phyloP scores from a whole-genome alignment of 495 filamentous ascomycete species.

The Neurospora intermedia region DNA sequence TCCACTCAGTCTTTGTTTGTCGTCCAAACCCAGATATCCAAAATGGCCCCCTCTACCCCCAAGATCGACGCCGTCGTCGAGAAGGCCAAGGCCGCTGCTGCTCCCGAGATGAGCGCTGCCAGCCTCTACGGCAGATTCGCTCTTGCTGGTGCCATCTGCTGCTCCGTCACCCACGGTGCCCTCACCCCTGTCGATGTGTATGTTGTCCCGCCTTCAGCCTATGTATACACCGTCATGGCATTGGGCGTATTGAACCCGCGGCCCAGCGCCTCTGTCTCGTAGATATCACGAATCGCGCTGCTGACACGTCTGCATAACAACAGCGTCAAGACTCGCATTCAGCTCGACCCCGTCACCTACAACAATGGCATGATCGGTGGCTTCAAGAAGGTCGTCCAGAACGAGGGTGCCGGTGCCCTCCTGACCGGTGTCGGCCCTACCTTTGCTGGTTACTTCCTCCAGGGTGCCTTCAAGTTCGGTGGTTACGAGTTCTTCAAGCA shows the following conservation, averaged over 20 bases:
- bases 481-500: constrained; percentile 96
- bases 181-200: constrained; percentile 97
- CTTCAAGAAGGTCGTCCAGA: constrained; percentile 72
- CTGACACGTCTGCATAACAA: constrained; percentile 12
- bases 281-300: not conserved
- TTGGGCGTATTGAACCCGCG: not conserved
- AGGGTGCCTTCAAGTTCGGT: constrained; percentile 92
- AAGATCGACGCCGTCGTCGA: constrained; percentile 28
- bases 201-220: constrained; percentile 28
- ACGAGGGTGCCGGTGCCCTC: constrained; percentile 80
- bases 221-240: not conserved
- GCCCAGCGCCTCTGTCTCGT: not conserved
- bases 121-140: constrained; percentile 74
- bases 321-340: constrained; percentile 92
- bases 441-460: constrained; percentile 86
- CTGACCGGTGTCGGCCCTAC: constrained; percentile 82
- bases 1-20: constrained; percentile 18
- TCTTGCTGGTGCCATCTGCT: constrained; percentile 89
- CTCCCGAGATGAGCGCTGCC: constrained; percentile 35
- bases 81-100: constrained; percentile 16
- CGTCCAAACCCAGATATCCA: constrained; percentile 3
- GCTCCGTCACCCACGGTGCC: constrained; percentile 84
- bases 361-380: constrained; percentile 83
- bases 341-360: constrained; percentile 83
- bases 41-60: constrained; percentile 19